Evolutionary conservation across 2,329 filamentous ascomycete genomes (phyloP), one percentile per base, ranked within the genome.

Genomic region (Pyrenophora graminea): DNA sequence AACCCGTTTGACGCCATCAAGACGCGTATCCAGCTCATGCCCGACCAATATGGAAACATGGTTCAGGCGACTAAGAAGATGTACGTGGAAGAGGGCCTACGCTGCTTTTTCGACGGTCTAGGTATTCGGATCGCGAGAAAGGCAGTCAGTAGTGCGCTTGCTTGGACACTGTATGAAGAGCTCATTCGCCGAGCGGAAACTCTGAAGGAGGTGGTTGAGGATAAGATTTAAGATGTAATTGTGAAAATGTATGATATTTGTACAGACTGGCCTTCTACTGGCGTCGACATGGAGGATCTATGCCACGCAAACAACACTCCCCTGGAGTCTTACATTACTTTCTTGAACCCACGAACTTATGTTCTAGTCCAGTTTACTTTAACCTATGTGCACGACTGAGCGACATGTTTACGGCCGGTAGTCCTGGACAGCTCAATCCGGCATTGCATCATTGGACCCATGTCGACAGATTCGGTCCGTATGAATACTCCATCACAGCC

Each of bases 1-100:
- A 99, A 99, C 72, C 94, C 94, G 0, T 97, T 97, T 67, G 94
- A 99, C 74, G 91, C 91, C 1, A 86, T 97, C 73, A 99, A 99
- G 78, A 99, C 94, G 18, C 80, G 94, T 42, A 85, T 99, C 62
- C 94, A 99, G 76, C 80, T 99, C 30, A 90, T 95, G 78, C 94
- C 94, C 3, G 80, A 79, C 6, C 82, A 84, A 50, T 99, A 97
- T 69, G 80, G 82, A 30, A 97, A 97, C 66, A 90, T 93, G 82
- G 74, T 89, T 59, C 85, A 89, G 55, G 91, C 92, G 0, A 85
- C 82, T 34, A 82, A 80, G 65, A 81, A 85, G 68, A 96, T 99
- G 88, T 72, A 97, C 3, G 74, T 77, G 1, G 88, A 96, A 64
- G 93, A 97, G 58, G 93, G 93, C 0, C 63, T 89, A 17, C 82